Percentiles rank a stretch among this genome's conserved stretches.
phyloP scores from a whole-genome alignment of 345 rosid genomes.

The Sonneratia alba region DNA sequence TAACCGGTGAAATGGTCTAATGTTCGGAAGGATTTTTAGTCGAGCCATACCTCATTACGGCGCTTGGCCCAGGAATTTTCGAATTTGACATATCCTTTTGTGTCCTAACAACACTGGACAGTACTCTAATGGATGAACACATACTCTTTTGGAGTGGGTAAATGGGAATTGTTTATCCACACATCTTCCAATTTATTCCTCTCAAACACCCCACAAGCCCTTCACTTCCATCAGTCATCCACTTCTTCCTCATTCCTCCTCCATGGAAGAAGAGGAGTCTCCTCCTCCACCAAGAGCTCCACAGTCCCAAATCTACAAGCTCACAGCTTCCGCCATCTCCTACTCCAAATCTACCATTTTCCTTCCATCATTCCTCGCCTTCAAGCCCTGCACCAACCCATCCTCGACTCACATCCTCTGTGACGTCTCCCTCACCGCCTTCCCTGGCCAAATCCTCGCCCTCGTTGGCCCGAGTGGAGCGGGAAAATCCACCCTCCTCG shows the following conservation, averaged over 20 bases:
- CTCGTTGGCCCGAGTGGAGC: constrained; percentile 96
- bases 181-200: neutral
- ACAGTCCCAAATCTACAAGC: constrained; percentile 30
- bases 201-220: constrained; percentile 7
- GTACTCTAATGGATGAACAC: neutral
- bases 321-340: constrained; percentile 64
- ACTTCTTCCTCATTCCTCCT: constrained; percentile 7
- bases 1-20: neutral
- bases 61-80: too few species aligned
- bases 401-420: constrained; percentile 45
- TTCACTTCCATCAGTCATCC: neutral
- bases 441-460: constrained; percentile 81
- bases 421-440: constrained; percentile 62
- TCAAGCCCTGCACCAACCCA: constrained; percentile 30
- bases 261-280: constrained; percentile 30
- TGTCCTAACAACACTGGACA: neutral
- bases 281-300: constrained; percentile 18
- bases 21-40: neutral
- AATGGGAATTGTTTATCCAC: neutral
- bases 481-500: constrained; percentile 91
- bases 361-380: constrained; percentile 17
- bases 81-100: neutral
- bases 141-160: neutral
- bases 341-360: constrained; percentile 42
- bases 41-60: neutral